phyloP scores from a whole-genome alignment of 768 basidiomycete genomes.

The Suillus subluteus region DNA sequence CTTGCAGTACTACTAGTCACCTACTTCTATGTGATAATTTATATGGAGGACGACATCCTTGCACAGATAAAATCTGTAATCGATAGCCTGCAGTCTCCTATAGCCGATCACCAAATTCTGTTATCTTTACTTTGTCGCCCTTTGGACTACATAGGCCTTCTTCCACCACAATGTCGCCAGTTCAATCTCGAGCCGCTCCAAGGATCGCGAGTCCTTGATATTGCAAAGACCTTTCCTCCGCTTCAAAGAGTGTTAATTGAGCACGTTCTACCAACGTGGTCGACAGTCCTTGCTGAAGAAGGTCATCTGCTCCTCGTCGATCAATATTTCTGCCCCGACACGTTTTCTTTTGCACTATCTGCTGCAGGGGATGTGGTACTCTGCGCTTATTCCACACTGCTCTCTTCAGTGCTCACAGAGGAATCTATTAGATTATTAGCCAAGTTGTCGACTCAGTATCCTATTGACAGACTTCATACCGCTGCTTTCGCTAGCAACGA shows the following conservation, averaged over 20 bases:
- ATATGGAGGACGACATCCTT: conserved; percentile 11
- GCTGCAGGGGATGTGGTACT: conserved; percentile 57
- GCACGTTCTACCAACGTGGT: conserved; percentile 74
- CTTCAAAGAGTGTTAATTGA: conserved; percentile 71
- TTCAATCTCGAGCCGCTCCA: conserved; percentile 45
- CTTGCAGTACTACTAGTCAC: neutral
- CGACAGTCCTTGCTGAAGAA: conserved; percentile 52
- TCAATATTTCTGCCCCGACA: conserved; percentile 77
- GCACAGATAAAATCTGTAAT: conserved; percentile 43
- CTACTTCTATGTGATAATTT: neutral
- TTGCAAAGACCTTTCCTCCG: conserved; percentile 44
- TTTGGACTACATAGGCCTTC: conserved; percentile 56
- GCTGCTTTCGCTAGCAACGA: conserved; percentile 44
- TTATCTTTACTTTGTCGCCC: conserved; percentile 61
- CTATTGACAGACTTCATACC: conserved; percentile 68
- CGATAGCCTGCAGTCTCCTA: conserved; percentile 46
- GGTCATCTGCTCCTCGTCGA: conserved; percentile 49
- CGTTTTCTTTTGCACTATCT: conserved; percentile 52
- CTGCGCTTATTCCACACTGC: conserved; percentile 66
- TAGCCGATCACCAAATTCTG: conserved; percentile 54
- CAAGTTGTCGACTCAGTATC: conserved; percentile 61
- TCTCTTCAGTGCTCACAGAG: conserved; percentile 49
- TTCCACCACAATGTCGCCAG: conserved; percentile 58
- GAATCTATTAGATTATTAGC: conserved; percentile 58
- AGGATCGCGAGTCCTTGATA: conserved; percentile 22